Conservation (phyloP, 768 basidiomycete species). For the Paxillus rubicundulus region DNA sequence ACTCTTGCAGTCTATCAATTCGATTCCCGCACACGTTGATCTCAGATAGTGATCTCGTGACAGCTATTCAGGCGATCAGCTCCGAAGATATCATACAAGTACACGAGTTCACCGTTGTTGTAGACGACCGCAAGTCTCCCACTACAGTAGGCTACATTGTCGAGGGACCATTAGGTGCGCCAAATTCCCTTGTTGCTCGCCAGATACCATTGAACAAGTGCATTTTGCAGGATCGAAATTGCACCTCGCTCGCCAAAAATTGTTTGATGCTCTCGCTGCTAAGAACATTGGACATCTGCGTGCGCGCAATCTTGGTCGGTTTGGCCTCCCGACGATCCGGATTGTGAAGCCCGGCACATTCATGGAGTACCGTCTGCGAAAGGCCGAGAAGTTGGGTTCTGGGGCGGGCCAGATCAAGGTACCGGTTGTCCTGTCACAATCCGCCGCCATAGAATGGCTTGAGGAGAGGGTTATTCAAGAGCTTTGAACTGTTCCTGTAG, state of each 20-base stretch:
- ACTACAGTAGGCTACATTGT: constrained; percentile 15
- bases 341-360: constrained; percentile 22
- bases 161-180: constrained; percentile 13
- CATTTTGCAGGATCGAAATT: constrained; percentile 6
- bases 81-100: constrained; percentile 7
- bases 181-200: not conserved
- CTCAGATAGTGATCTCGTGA: constrained; percentile 10
- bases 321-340: constrained; percentile 21
- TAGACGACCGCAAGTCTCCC: constrained; percentile 11
- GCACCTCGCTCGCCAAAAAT: not conserved
- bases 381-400: constrained; percentile 6
- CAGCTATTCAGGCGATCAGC: not conserved
- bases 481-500: not conserved
- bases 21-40: constrained; percentile 5
- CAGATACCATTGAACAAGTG: not conserved
- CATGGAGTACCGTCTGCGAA: constrained; percentile 18
- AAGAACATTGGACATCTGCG: not conserved
- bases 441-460: constrained; percentile 11
- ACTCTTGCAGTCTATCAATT: constrained; percentile 4
- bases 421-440: constrained; percentile 19
- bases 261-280: constrained; percentile 11
- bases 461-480: constrained; percentile 14
- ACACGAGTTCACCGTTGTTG: constrained; percentile 13
- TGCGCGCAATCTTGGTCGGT: not conserved
- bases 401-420: constrained; percentile 18